Evolutionary conservation across 208 protist genomes (phyloP), one percentile per base, ranked within the genome.

Genomic region (Entamoeba histolytica): DNA sequence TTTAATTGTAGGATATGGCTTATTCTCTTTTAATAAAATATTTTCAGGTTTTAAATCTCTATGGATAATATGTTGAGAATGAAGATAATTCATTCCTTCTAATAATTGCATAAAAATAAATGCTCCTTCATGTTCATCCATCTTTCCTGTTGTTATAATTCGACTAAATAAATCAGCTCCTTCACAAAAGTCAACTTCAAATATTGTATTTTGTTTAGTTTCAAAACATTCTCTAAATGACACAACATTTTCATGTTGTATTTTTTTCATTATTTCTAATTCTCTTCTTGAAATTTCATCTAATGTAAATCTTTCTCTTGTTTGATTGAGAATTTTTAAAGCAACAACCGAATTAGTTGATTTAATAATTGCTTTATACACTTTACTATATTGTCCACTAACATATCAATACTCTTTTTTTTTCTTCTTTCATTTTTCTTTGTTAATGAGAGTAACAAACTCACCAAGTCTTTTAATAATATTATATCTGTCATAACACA

Each of bases 241-340:
- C 0, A 78, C 61, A 10, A 78, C n/a, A 3, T 78, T 78, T 78
- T 78, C 61, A 19, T 78, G 61, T 78, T 78, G 7, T 78, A 78
- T 8, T 8, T 78, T 78, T 19, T 78, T 78, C 61, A 23, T 39
- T 39, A 78, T 78, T 23, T 78, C 57, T 31, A 93, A 52, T 47
- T 55, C 95, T 61, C 92, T 96, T 95, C 28, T 55, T 91, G 55
- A 94, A 93, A 49, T 94, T 92, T 55, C 96, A 94, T 35, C 94
- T 93, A 17, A 96, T 55, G 31, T 96, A 94, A 69, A 95, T 95
- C 10, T 94, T 61, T 28, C 93, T 44, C 5, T 95, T 4, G 73
- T 69, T 92, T 96, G 96, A 57, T 95, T 94, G 61, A 96, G 44
- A n/a, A 95, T 95, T 94, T 96, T 96, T 28, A 96, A 78, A 23